Conservation (phyloP, 306 rosid species). For the Clitoria ternatea region DNA sequence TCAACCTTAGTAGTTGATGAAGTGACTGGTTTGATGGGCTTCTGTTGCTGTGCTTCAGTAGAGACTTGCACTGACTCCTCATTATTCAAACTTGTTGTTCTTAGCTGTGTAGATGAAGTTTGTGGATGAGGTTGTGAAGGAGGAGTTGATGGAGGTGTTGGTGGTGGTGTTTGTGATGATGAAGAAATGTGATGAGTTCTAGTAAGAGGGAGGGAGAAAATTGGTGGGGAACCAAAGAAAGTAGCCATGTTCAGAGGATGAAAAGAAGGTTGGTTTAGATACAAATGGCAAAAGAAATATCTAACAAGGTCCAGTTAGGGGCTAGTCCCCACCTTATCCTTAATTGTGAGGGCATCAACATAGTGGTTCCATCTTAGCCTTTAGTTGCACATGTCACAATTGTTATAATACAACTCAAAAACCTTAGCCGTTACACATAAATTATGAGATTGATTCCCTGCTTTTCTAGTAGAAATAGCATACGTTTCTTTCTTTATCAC, state of each 20-base stretch:
- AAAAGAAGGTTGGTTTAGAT: constrained; percentile 22
- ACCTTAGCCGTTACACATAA: neutral
- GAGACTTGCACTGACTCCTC: constrained; percentile 41
- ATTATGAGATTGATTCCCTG: neutral
- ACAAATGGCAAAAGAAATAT: neutral
- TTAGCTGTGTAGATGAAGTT: constrained; percentile 36
- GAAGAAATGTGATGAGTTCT: constrained; percentile 58
- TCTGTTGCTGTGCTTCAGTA: constrained; percentile 38
- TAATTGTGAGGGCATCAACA: neutral
- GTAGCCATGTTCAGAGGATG: constrained; percentile 60
- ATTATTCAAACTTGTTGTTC: constrained; percentile 32
- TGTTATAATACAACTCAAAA: neutral
- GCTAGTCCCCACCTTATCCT: constrained; percentile 47
- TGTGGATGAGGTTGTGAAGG: constrained; percentile 48
- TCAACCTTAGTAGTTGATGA: constrained; percentile 49
- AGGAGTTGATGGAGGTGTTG: constrained; percentile 38
- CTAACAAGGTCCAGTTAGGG: neutral
- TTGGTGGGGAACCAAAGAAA: constrained; percentile 59
- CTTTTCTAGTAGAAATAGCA: neutral
- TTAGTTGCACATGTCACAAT: constrained; percentile 11
- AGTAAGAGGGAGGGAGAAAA: constrained; percentile 59
- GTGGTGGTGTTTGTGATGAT: constrained; percentile 58
- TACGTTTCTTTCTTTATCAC: neutral
- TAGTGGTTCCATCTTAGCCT: constrained; percentile 4
- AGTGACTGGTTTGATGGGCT: constrained; percentile 30